phyloP scores from a whole-genome alignment of 2,329 filamentous ascomycete species.

The Beauveria sp. region DNA sequence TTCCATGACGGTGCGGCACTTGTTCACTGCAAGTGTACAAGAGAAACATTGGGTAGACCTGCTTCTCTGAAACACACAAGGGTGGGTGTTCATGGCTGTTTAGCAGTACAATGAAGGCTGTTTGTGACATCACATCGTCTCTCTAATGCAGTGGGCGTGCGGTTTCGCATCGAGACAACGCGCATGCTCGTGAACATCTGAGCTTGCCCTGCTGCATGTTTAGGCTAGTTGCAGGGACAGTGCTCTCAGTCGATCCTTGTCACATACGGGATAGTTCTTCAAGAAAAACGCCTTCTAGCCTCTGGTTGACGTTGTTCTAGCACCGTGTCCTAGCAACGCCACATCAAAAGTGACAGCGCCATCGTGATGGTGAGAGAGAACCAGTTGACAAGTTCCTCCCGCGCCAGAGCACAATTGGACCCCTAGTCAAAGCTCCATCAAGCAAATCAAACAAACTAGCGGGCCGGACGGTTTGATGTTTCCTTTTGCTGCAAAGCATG shows the following conservation, averaged over 20 bases:
- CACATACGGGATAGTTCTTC: neutral
- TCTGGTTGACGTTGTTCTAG: neutral
- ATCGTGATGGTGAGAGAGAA: neutral
- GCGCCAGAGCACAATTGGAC: neutral
- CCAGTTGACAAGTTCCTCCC: neutral
- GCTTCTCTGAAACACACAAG: neutral
- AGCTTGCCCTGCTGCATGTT: neutral
- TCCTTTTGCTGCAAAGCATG: neutral
- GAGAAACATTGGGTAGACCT: neutral
- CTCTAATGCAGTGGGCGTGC: neutral
- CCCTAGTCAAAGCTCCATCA: neutral
- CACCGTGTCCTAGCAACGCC: neutral
- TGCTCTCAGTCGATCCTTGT: neutral
- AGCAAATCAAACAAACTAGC: neutral
- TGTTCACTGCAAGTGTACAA: no score
- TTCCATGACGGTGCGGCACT: neutral
- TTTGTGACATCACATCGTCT: neutral
- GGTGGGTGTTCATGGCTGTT: neutral
- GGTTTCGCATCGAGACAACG: no score
- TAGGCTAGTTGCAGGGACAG: neutral
- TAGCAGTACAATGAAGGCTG: neutral
- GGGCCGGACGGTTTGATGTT: neutral
- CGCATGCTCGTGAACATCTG: neutral
- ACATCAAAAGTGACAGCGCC: neutral
- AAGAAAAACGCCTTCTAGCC: neutral